These are phyloP conservation scores for Candida easanensis DNA, from an alignment of 805 yeast genomes.

Conservation along the genomic window DNA sequence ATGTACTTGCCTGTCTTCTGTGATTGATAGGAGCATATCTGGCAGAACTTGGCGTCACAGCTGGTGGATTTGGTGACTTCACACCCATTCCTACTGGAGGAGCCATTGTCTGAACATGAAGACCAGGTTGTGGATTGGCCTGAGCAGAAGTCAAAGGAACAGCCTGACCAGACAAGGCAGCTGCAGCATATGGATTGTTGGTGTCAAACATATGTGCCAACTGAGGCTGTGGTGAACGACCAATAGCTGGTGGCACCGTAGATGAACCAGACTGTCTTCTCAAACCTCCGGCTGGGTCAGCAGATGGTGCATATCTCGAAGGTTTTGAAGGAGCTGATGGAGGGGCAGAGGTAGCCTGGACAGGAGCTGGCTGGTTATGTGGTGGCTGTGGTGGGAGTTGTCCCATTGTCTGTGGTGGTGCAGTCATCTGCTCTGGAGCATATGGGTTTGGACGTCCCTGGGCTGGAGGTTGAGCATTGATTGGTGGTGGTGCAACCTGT, in stretches of 20 bases:
- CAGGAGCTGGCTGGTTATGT: not conserved
- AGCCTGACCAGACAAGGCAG: not conserved
- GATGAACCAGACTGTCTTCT: not conserved
- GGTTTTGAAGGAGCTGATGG: not conserved
- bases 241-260: not conserved
- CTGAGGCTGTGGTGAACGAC: slow-evolving; percentile 7
- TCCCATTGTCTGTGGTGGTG: slow-evolving; percentile 5
- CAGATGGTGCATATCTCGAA: slow-evolving; percentile 8
- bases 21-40: slow-evolving; percentile 40
- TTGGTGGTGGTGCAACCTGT: slow-evolving; percentile 7
- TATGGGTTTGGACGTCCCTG: not conserved
- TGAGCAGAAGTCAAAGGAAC: not conserved
- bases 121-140: not conserved
- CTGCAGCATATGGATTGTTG: slow-evolving; percentile 8
- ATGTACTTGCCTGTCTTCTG: slow-evolving; percentile 27
- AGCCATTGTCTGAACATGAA: slow-evolving; percentile 3
- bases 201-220: slow-evolving; percentile 6
- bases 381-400: not conserved
- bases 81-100: slow-evolving; percentile 15
- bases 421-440: not conserved
- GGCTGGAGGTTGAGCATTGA: not conserved
- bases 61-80: slow-evolving; percentile 16
- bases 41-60: slow-evolving; percentile 25
- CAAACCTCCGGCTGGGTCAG: not conserved
- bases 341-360: not conserved